A percentile compares a stretch with the other conserved stretches of the same genome.
phyloP scores from a whole-genome alignment of 2,329 filamentous ascomycete genomes.

The Didymosphaeria variabile region DNA sequence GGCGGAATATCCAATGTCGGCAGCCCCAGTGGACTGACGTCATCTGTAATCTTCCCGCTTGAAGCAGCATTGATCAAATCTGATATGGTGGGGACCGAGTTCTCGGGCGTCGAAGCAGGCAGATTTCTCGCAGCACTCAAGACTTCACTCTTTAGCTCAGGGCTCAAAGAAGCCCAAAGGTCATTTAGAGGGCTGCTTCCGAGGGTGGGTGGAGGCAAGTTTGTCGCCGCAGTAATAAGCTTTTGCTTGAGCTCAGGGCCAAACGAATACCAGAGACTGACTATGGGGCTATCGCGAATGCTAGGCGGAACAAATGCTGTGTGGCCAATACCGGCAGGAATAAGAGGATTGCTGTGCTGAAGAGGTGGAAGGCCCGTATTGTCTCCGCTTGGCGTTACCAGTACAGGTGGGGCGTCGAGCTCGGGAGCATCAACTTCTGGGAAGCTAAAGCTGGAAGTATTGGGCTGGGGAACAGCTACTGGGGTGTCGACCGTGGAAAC shows the following conservation, averaged over 20 bases:
- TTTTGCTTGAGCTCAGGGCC: conserved; percentile 11
- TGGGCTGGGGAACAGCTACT: not conserved
- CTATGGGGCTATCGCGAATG: conserved; percentile 5
- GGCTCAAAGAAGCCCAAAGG: conserved; percentile 15
- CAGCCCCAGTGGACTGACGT: not conserved
- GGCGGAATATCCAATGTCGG: not conserved
- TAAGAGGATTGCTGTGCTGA: conserved; percentile 1
- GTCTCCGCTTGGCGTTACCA: not conserved
- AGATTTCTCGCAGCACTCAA: conserved; percentile 10
- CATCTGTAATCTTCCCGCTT: not conserved
- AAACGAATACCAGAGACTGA: conserved; percentile 15
- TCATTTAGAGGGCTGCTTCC: not conserved
- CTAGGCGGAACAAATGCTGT: conserved; percentile 5
- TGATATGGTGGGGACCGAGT: conserved; percentile 5
- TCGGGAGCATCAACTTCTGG: not conserved
- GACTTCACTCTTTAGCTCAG: conserved; percentile 12
- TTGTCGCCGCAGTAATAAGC: conserved; percentile 13
- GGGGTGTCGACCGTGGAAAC: not conserved
- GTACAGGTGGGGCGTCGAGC: not conserved
- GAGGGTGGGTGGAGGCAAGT: not conserved
- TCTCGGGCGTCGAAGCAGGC: not conserved
- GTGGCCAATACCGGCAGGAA: not conserved
- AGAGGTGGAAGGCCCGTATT: not conserved
- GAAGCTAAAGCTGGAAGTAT: not conserved
- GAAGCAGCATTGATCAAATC: conserved; percentile 9